Evolutionary conservation across 495 filamentous ascomycete species (phyloP).

Genomic region (Penicillium ochrochloron): DNA sequence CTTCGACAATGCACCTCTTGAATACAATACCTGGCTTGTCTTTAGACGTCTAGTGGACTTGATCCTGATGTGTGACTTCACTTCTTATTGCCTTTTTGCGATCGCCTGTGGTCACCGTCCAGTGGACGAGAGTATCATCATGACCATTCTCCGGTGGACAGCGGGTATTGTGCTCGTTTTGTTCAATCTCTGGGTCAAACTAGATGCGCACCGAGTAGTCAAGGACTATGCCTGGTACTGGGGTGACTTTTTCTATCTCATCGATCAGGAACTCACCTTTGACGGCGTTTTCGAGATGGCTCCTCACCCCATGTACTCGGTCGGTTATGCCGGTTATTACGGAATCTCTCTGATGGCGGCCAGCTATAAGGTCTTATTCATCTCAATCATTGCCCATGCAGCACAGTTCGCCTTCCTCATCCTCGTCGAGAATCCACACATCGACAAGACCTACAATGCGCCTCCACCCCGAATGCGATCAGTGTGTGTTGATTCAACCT

Average conservation of each 20-base stretch:
- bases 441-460: slow-evolving; percentile 96
- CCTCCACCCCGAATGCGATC: slow-evolving; percentile 73
- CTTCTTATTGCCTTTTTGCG: slow-evolving; percentile 94
- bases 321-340: slow-evolving; percentile 97
- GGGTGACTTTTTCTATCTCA: slow-evolving; percentile 99
- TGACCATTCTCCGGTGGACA: slow-evolving; percentile 78
- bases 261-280: slow-evolving; percentile 96
- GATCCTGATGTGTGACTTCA: slow-evolving; percentile 98
- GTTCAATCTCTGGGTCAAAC: slow-evolving; percentile 99
- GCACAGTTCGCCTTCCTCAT: slow-evolving; percentile 92
- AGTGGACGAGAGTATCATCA: slow-evolving; percentile 65
- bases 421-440: slow-evolving; percentile 93
- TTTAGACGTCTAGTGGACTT: slow-evolving; percentile 94
- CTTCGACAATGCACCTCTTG: slow-evolving; percentile 88
- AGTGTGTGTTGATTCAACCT: slow-evolving; percentile 43
- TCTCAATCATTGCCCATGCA: slow-evolving; percentile 93
- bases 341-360: slow-evolving; percentile 98
- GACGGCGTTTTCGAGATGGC: slow-evolving; percentile 99
- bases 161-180: slow-evolving; percentile 78
- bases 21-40: slow-evolving; percentile 98
- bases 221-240: slow-evolving; percentile 99
- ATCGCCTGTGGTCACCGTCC: slow-evolving; percentile 83
- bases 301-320: slow-evolving; percentile 98
- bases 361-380: slow-evolving; percentile 95
- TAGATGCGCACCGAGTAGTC: slow-evolving; percentile 97